A percentile compares a stretch with the other conserved stretches of the same genome.
Evolutionary conservation across 2,329 filamentous ascomycete species (phyloP).

Genomic region (Zymoseptoria pseudotritici): DNA sequence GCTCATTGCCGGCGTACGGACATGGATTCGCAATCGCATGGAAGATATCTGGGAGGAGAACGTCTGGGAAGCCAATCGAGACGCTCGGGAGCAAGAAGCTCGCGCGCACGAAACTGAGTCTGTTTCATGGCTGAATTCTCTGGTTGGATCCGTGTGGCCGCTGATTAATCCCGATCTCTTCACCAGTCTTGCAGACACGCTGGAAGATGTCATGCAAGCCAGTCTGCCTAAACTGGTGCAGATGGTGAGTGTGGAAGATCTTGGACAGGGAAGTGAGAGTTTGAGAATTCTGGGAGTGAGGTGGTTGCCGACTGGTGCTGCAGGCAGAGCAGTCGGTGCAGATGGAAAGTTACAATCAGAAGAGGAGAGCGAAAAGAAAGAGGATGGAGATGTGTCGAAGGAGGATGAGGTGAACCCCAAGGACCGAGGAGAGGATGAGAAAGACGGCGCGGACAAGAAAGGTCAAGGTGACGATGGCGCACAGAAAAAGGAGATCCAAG

Average conservation of each 20-base stretch:
- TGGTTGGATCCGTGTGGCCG: conserved; percentile 63
- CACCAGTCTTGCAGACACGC: conserved; percentile 57
- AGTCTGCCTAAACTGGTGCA: conserved; percentile 61
- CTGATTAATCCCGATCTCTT: conserved; percentile 71
- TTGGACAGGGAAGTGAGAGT: conserved; percentile 66
- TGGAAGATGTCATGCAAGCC: conserved; percentile 76
- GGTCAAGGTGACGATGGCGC: conserved; percentile 16
- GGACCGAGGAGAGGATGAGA: conserved; percentile 22
- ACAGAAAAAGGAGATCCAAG: conserved; percentile 31
- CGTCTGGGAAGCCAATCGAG: conserved; percentile 58
- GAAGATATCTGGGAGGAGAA: conserved; percentile 59
- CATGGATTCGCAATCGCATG: conserved; percentile 57
- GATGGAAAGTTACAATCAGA: conserved; percentile 50
- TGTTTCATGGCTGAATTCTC: conserved; percentile 63
- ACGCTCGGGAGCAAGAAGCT: conserved; percentile 43
- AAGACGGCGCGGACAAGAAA: conserved; percentile 20
- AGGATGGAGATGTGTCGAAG: conserved; percentile 44
- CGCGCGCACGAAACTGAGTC: conserved; percentile 53
- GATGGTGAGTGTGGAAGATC: conserved; percentile 69
- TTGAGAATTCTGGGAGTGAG: conserved; percentile 63
- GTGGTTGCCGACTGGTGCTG: conserved; percentile 66
- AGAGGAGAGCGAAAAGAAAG: conserved; percentile 39
- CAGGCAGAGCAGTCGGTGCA: conserved; percentile 52
- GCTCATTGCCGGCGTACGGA: conserved; percentile 29
- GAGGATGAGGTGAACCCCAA: conserved; percentile 28